Percentiles rank a stretch among this genome's conserved stretches.
These are phyloP conservation scores for Modicella reniformis DNA, from an alignment of 371 early-diverging fungal genomes.

Conservation along the genomic window DNA sequence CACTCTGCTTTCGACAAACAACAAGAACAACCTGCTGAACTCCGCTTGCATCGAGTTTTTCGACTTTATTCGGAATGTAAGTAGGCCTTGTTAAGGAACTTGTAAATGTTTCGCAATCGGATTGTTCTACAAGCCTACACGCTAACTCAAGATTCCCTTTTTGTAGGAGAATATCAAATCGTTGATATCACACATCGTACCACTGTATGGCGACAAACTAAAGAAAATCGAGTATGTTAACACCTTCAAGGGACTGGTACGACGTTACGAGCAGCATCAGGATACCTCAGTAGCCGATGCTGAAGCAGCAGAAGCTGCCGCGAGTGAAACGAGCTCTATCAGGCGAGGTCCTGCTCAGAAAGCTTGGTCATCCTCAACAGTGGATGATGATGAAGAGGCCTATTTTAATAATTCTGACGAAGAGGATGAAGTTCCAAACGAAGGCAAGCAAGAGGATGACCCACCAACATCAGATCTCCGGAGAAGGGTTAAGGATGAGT, in stretches of 20 bases:
- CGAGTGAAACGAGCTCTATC: slow-evolving; percentile 30
- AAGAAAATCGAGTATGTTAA: slow-evolving; percentile 70
- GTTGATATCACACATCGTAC: slow-evolving; percentile 78
- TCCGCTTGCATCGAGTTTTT: slow-evolving; percentile 90
- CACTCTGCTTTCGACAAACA: slow-evolving; percentile 70
- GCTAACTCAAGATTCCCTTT: not conserved
- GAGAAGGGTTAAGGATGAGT: slow-evolving; percentile 36
- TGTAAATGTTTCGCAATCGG: not conserved
- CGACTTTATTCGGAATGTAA: slow-evolving; percentile 78
- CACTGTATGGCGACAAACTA: slow-evolving; percentile 67
- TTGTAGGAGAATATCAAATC: slow-evolving; percentile 73
- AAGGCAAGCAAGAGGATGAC: slow-evolving; percentile 44
- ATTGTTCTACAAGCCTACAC: not conserved
- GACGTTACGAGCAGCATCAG: slow-evolving; percentile 71
- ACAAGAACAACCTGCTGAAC: slow-evolving; percentile 82
- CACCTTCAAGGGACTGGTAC: slow-evolving; percentile 66
- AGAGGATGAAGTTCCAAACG: slow-evolving; percentile 57
- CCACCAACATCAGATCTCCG: slow-evolving; percentile 46
- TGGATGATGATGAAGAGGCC: slow-evolving; percentile 85
- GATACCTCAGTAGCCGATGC: slow-evolving; percentile 54
- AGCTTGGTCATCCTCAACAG: slow-evolving; percentile 68
- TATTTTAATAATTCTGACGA: slow-evolving; percentile 85
- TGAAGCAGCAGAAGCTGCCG: slow-evolving; percentile 33
- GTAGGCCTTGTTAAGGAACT: slow-evolving; percentile 3
- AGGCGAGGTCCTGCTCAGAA: slow-evolving; percentile 47